Evolutionary conservation across 2,329 filamentous ascomycete genomes (phyloP), one percentile per base, ranked within the genome.

Genomic region (Coniochaeta sp.): DNA sequence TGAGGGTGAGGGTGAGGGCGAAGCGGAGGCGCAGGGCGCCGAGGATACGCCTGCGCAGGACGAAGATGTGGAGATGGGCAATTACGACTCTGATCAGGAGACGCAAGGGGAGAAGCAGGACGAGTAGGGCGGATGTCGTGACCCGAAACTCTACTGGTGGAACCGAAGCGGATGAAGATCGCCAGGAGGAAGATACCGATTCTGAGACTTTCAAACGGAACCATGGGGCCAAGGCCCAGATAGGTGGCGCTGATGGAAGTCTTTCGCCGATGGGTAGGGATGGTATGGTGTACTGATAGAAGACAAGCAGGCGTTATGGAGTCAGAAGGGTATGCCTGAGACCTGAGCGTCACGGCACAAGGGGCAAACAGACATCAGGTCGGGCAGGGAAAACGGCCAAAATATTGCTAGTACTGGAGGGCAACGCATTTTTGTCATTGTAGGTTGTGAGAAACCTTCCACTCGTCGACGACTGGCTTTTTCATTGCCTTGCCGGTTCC

Each of bases 1-100:
- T 22, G 59, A 59, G 5, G 62, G 61, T 59, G 59, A 52, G 1
- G 60, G 59, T 30, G 60, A 62, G 30, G 61, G 58, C n/a, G 59
- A 59, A 5, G 64, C 50, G 8, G 62, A 65, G 16, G 56, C 55
- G 2, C 44, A 58, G 14, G 60, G 60, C n/a, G 50, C 26, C 26
- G 61, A 70, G 14, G 67, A 65, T 12, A 72, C 60, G 60, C 65
- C 52, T 60, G 64, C 73, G 36, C 74, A 77, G 59, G 77, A 79
- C n/a, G 77, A 80, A 59, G 79, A 80, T 61, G 74, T 79, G 4
- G 78, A 81, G 65, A 81, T 81, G 78, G 71, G 67, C 16, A 77
- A 79, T 58, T 75, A 77, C 60, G 78, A 80, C 54, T 76, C 76
- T 6, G 68, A 64, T 2, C 66, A 66, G 38, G 65, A 65, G 56